Base-by-base conservation (phyloP, 164 flowering plant genomes). In the Nymphaea thermarum region DNA sequence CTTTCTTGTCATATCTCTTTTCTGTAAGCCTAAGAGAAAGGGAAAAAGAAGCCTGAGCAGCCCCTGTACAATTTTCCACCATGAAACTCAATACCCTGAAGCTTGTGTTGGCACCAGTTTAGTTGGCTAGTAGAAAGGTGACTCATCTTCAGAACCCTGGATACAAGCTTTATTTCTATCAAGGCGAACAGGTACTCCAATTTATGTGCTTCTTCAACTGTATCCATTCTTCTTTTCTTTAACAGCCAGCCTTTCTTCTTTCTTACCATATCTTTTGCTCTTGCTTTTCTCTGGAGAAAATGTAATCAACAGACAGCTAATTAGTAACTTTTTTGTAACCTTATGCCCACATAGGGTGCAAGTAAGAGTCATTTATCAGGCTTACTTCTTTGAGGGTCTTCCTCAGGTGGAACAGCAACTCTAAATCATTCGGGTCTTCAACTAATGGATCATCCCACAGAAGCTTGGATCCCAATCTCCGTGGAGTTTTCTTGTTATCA, bases 21-120 rank as follows among this genome's bases (percentile, higher is more conserved):
- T 12, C 7, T 11, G 43, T 5, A 64, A 62, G 62, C 6, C 42
- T 53, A 74, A 3, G 74, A 79, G 66, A 75, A 65, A 2, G 87
- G 85, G 66, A 82, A 80, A 11, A 78, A 44, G 36, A 66, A 67
- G 59, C 42, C 43, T 12, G 63, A 66, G 65, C 47, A n/a, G 42
- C 60, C 44, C 65, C 82, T 77, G 2, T 57, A 43, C 51, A 80
- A 65, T 42, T 65, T 68, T 8, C 81, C 79, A 60, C 71, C 71
- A 11, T 42, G 62, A 68, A 83, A 76, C 11, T 77, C 69, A 4
- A 81, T 71, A 71, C 60, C 67, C 45, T 68, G 63, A 2, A 85
- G 82, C 82, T 82, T 85, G 7, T 78, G 63, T 68, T 77, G 81
- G 66, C 89, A 82, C 89, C 89, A 85, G 16, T 71, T 73, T 66